Evolutionary conservation across 257 asterid species (phyloP), one percentile per base, ranked within the genome.

Genomic region (Penstemon eatonii): DNA sequence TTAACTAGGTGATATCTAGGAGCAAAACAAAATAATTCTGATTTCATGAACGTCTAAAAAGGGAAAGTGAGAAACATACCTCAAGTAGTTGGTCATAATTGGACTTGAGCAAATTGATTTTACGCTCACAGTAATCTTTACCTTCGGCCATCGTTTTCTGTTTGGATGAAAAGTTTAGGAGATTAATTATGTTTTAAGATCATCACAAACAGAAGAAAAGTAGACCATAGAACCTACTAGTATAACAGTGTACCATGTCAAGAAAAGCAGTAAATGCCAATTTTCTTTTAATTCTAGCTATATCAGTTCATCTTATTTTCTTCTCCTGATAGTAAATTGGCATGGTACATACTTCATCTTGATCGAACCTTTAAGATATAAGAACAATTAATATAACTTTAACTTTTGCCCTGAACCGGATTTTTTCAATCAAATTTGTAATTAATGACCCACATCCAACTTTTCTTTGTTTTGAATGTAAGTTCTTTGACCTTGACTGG

Each of bases 141-240:
- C 97, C 97, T 86, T 93, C 92, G 0, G 33, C 82, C 99, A 89
- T 91, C 8, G 92, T 89, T 91, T 93, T 89, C 99, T 91, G 87
- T 10, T 72, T 39, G 63, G 51, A 61, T 5, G 33, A 43, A 65
- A 56, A 56, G 55, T 54, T 44, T 36, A 11, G 75, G 51, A 19
- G 70, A 60, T 56, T 67, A 43, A 50, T 63, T 63, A 73, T 57
- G 45, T 6, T 61, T 39, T 37, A n/a, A 63, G 38, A 13, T 47
- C 15, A 46, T 37, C 4, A 2, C 19, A 25, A 52, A 43, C 6
- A 25, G 44, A 40, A 52, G 45, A 36, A 10, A 67, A 56, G 4
- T 4, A 40, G 3, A 75, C 9, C 42, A 61, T 8, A 56, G 6
- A 38, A 47, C 52, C 45, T 33, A 60, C 44, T 9, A 13, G 19